Percentiles rank a stretch among this genome's conserved stretches.
Conservation (phyloP, 179 eudicot species). For the Kewa caespitosa region DNA sequence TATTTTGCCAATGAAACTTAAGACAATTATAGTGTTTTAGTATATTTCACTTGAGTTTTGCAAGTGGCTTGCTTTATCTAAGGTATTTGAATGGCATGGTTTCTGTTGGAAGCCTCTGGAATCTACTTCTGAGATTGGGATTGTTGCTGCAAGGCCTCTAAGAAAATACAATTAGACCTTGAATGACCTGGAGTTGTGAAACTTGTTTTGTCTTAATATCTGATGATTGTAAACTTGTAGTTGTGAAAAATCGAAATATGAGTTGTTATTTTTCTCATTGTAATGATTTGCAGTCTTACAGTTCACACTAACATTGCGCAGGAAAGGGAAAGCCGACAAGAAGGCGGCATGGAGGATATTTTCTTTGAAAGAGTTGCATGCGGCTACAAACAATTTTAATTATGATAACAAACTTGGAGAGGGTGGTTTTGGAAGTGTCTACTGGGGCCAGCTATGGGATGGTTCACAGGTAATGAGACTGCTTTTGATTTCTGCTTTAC, state of each 20-base stretch:
- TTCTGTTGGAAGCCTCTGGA: not conserved
- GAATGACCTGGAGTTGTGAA: not conserved
- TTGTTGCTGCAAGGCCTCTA: not conserved
- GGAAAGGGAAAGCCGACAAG: slow-evolving; percentile 58
- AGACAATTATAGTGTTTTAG: too few species aligned
- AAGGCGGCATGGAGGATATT: slow-evolving; percentile 76
- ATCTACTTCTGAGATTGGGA: not conserved
- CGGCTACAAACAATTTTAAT: slow-evolving; percentile 91
- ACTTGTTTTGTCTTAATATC: too few species aligned
- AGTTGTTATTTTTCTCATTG: not conserved
- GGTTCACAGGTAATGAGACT: slow-evolving; percentile 71
- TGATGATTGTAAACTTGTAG: not conserved
- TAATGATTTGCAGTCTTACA: not conserved
- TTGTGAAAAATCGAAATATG: not conserved
- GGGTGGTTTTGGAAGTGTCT: slow-evolving; percentile 94
- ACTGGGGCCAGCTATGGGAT: slow-evolving; percentile 98
- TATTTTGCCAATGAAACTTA: too few species aligned
- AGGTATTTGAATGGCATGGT: not conserved
- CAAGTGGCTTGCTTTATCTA: not conserved
- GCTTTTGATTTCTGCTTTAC: not conserved
- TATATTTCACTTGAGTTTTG: too few species aligned
- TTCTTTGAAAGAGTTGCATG: slow-evolving; percentile 79
- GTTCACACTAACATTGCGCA: slow-evolving; percentile 20
- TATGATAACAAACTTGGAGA: slow-evolving; percentile 94
- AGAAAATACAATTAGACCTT: not conserved